phyloP scores from a whole-genome alignment of 225 moss, liverwort and hornwort species.

The Ulota crispa region DNA sequence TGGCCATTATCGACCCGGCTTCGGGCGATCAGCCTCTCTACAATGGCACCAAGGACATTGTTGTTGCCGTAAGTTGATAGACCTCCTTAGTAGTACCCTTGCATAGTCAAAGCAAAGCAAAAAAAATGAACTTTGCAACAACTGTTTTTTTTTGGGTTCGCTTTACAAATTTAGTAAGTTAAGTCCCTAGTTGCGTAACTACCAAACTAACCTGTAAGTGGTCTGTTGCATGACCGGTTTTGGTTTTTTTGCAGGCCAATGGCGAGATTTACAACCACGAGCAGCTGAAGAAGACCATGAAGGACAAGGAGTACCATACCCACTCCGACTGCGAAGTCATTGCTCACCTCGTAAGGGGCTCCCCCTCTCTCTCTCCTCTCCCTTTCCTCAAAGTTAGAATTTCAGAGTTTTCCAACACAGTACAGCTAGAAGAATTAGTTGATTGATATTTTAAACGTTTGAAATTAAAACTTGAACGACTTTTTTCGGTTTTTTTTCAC shows the following conservation, averaged over 20 bases:
- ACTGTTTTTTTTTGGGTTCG: background rate
- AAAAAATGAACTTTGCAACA: background rate
- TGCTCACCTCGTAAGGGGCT: constrained; percentile 65
- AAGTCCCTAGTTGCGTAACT: background rate
- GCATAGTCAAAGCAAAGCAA: background rate
- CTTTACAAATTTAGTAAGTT: background rate
- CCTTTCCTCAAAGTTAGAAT: background rate
- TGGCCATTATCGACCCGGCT: constrained; percentile 86
- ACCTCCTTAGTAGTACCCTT: background rate
- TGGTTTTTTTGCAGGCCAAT: constrained; percentile 50
- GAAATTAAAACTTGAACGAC: too few species aligned
- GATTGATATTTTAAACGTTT: background rate
- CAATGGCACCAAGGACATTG: constrained; percentile 65
- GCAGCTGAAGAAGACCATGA: constrained; percentile 51
- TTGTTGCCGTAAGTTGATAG: constrained; percentile 58
- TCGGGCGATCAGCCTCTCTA: constrained; percentile 86
- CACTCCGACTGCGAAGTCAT: constrained; percentile 91
- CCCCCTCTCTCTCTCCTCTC: background rate
- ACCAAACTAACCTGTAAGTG: background rate
- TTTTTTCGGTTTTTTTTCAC: too few species aligned
- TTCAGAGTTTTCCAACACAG: background rate
- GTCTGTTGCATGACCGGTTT: background rate
- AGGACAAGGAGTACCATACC: constrained; percentile 56
- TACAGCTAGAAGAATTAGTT: too few species aligned
- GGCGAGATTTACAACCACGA: constrained; percentile 96